These are phyloP conservation scores for Cicer bijugum DNA, from an alignment of 306 rosid species.

Conservation along the genomic window DNA sequence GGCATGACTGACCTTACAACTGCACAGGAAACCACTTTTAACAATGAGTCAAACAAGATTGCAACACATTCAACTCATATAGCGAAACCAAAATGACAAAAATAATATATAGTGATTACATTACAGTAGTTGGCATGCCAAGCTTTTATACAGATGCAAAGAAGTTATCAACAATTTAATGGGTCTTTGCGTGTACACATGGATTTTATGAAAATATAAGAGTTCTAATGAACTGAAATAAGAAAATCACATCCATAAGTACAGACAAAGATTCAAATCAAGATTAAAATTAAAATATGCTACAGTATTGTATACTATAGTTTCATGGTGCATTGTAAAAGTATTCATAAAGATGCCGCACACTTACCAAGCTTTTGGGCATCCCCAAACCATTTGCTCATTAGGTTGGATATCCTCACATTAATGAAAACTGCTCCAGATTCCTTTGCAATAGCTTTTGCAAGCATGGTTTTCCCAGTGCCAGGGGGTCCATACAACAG, in stretches of 20 bases:
- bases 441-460: slow-evolving; percentile 97
- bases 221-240: not conserved
- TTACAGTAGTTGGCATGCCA: not conserved
- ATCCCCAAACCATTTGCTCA: slow-evolving; percentile 99
- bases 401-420: slow-evolving; percentile 86
- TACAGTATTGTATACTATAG: not conserved
- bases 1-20: slow-evolving; percentile 35
- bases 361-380: slow-evolving; percentile 96
- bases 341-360: not conserved
- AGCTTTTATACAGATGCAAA: not conserved
- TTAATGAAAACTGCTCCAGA: slow-evolving; percentile 96
- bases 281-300: not conserved
- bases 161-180: not conserved
- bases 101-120: not conserved
- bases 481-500: slow-evolving; percentile 96
- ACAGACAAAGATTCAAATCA: slow-evolving; percentile 6
- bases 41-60: not conserved
- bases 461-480: slow-evolving; percentile 99
- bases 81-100: not conserved
- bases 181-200: not conserved
- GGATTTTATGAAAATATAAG: not conserved
- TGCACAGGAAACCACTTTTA: not conserved
- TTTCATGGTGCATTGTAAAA: slow-evolving; percentile 10
- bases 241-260: not conserved
- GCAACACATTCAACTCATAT: not conserved